Conservation (phyloP, 2,329 filamentous ascomycete genomes). For the Neoarthrinium moseri region DNA sequence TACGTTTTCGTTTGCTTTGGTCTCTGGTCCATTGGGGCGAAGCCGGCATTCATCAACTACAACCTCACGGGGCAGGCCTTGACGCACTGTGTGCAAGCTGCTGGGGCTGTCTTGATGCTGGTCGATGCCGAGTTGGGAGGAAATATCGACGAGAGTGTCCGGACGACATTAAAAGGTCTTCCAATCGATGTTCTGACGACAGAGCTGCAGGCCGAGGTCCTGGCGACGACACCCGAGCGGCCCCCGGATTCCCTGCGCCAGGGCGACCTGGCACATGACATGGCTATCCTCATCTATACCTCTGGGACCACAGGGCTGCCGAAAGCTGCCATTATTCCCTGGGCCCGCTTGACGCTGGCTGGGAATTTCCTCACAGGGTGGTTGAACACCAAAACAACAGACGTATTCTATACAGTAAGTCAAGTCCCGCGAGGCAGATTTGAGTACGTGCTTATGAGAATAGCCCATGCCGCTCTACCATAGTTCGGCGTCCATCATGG, state of each 20-base stretch:
- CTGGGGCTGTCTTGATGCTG: conserved; percentile 65
- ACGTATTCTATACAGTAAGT: conserved; percentile 73
- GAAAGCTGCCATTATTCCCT: conserved; percentile 76
- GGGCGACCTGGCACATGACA: conserved; percentile 49
- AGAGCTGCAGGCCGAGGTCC: conserved; percentile 54
- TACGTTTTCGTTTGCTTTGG: conserved; percentile 76
- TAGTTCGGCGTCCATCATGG: conserved; percentile 72
- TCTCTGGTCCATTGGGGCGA: conserved; percentile 79
- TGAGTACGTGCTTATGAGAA: conserved; percentile 3
- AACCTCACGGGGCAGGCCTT: conserved; percentile 72
- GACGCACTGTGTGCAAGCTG: conserved; percentile 70
- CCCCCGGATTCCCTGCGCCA: conserved; percentile 56
- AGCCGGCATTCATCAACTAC: conserved; percentile 86
- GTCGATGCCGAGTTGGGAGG: conserved; percentile 62
- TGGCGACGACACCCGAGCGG: conserved; percentile 50
- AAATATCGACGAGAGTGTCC: conserved; percentile 58
- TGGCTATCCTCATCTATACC: conserved; percentile 79
- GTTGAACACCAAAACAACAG: conserved; percentile 56
- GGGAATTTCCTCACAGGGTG: conserved; percentile 52
- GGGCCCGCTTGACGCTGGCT: conserved; percentile 61
- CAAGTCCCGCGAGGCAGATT: neutral
- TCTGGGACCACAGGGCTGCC: conserved; percentile 83
- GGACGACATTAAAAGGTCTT: conserved; percentile 45
- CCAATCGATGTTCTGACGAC: conserved; percentile 62
- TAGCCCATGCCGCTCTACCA: conserved; percentile 90